phyloP scores from a whole-genome alignment of 805 yeast genomes.

The Yamadazyma akitaensis region DNA sequence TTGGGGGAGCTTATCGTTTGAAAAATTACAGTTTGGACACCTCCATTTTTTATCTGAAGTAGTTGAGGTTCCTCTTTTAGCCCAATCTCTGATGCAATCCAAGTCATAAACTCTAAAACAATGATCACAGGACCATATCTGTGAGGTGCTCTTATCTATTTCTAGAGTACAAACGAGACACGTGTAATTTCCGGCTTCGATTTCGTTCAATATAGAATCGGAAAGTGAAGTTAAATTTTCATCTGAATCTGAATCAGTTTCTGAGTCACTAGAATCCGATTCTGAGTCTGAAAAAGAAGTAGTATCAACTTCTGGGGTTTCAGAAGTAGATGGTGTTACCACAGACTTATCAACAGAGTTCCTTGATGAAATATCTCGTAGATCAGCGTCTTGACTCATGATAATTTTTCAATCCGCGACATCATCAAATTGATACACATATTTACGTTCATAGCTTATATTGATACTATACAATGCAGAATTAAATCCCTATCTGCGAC shows the following conservation, averaged over 20 bases:
- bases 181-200: slow-evolving; percentile 64
- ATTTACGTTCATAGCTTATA: background rate
- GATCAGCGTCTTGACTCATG: background rate
- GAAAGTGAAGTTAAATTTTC: slow-evolving; percentile 21
- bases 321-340: background rate
- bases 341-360: background rate
- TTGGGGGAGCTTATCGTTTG: slow-evolving; percentile 47
- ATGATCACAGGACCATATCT: slow-evolving; percentile 72
- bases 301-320: background rate
- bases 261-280: slow-evolving; percentile 1
- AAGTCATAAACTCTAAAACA: slow-evolving; percentile 86
- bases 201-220: slow-evolving; percentile 48
- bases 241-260: slow-evolving; percentile 4
- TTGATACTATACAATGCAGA: slow-evolving; percentile 9
- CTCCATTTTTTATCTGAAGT: slow-evolving; percentile 63
- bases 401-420: background rate
- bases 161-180: slow-evolving; percentile 90
- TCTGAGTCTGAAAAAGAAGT: background rate
- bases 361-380: background rate
- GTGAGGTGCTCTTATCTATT: slow-evolving; percentile 54
- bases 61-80: slow-evolving; percentile 67
- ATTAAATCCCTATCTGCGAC: slow-evolving; percentile 1
- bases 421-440: background rate
- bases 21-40: slow-evolving; percentile 78
- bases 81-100: slow-evolving; percentile 86